phyloP scores from a whole-genome alignment of 331 rosid species.

The Saraca asoca region DNA sequence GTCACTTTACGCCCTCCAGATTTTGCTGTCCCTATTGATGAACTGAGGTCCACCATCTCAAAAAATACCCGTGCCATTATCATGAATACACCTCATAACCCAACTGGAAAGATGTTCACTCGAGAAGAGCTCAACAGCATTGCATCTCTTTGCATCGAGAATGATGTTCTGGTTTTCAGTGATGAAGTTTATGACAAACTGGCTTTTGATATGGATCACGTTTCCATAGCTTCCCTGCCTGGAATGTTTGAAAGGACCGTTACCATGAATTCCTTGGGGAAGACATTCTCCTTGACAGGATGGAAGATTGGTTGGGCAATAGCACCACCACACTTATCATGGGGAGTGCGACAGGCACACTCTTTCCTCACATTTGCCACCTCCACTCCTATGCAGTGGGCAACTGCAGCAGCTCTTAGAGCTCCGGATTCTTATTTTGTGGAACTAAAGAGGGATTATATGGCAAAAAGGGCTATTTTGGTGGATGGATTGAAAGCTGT shows the following conservation, averaged over 20 bases:
- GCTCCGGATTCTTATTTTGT: conserved; percentile 77
- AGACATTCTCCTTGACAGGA: conserved; percentile 91
- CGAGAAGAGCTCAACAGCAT: conserved; percentile 63
- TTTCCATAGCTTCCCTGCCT: conserved; percentile 80
- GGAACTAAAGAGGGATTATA: conserved; percentile 74
- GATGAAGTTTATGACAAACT: conserved; percentile 93
- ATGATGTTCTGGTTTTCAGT: conserved; percentile 71
- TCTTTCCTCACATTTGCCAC: conserved; percentile 78
- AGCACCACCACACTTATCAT: conserved; percentile 81
- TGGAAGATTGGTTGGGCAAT: conserved; percentile 98
- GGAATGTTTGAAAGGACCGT: conserved; percentile 90
- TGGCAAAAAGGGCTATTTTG: conserved; percentile 75
- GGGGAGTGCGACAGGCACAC: conserved; percentile 84
- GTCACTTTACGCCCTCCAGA: conserved; percentile 81
- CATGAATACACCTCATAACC: conserved; percentile 81
- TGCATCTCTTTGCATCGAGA: conserved; percentile 88
- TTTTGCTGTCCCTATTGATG: conserved; percentile 68
- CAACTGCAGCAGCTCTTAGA: conserved; percentile 80
- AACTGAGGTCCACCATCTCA: conserved; percentile 64
- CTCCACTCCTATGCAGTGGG: conserved; percentile 87
- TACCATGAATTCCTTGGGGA: conserved; percentile 86
- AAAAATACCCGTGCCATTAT: conserved; percentile 82
- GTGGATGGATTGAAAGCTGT: conserved; percentile 80
- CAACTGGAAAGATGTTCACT: conserved; percentile 92
- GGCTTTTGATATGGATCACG: conserved; percentile 94